phyloP scores from a whole-genome alignment of 352 stramenopile genomes.

The Phytophthora chlamydospora region DNA sequence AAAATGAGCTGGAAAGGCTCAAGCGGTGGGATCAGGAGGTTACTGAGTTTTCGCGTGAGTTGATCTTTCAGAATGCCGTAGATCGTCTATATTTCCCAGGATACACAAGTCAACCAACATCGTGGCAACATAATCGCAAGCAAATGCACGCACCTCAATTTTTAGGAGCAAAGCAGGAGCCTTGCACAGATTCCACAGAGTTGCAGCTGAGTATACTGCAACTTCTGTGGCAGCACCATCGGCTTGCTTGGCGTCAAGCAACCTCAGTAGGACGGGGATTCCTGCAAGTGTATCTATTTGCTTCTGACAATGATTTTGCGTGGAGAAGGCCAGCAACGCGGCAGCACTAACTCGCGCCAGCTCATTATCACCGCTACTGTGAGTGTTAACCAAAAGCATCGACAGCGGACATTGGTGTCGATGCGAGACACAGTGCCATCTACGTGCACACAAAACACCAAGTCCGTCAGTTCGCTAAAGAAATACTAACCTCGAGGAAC shows the following conservation, averaged over 20 bases:
- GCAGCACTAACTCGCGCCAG: constrained; percentile 55
- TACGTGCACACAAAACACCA: constrained; percentile 15
- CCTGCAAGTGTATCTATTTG: constrained; percentile 64
- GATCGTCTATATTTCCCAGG: constrained; percentile 45
- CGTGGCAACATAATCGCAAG: not conserved
- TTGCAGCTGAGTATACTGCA: constrained; percentile 50
- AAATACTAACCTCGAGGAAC: not conserved
- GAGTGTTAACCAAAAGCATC: constrained; percentile 48
- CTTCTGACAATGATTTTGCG: constrained; percentile 73
- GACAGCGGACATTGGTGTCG: constrained; percentile 72
- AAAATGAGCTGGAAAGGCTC: constrained; percentile 53
- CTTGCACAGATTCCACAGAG: constrained; percentile 78
- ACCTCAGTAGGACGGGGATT: constrained; percentile 48
- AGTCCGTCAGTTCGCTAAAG: not conserved
- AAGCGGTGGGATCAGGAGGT: constrained; percentile 55
- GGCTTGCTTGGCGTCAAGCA: constrained; percentile 45
- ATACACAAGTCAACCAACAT: constrained; percentile 7
- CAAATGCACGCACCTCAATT: constrained; percentile 48
- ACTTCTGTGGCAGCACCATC: constrained; percentile 40
- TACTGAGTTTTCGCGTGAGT: constrained; percentile 58
- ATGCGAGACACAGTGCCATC: constrained; percentile 74
- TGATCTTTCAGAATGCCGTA: constrained; percentile 65
- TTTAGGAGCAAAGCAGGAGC: constrained; percentile 65
- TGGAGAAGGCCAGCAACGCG: constrained; percentile 66
- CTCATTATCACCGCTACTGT: constrained; percentile 29